Conservation (phyloP, 2,329 filamentous ascomycete species). For the Ophiostoma quercus region DNA sequence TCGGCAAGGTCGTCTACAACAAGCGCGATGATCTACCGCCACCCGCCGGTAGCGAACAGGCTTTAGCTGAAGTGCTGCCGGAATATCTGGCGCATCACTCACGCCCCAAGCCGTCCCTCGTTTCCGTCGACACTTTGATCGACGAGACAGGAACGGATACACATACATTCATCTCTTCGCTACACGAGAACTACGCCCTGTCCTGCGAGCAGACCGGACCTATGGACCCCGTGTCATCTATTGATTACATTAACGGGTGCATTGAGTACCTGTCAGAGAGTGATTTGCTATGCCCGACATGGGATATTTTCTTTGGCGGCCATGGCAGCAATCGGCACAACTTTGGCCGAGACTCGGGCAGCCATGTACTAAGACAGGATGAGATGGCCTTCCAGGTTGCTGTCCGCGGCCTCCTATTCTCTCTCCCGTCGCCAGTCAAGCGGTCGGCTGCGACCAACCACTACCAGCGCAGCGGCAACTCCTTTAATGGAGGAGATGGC, state of each 20-base stretch:
- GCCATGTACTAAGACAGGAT: constrained; percentile 79
- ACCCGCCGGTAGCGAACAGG: constrained; percentile 36
- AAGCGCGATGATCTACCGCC: constrained; percentile 62
- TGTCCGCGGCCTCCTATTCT: constrained; percentile 78
- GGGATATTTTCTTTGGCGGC: constrained; percentile 61
- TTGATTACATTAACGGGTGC: constrained; percentile 78
- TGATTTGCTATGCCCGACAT: constrained; percentile 74
- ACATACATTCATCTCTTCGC: constrained; percentile 38
- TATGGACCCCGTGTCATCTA: constrained; percentile 53
- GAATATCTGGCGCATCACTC: constrained; percentile 52
- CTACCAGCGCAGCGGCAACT: constrained; percentile 21
- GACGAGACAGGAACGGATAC: constrained; percentile 92
- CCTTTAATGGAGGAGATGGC: constrained; percentile 27
- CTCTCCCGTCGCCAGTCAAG: constrained; percentile 79
- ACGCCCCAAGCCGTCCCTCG: constrained; percentile 58
- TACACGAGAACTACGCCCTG: constrained; percentile 73
- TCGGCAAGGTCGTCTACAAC: constrained; percentile 95
- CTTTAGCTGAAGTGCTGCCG: constrained; percentile 52
- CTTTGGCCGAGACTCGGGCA: constrained; percentile 52
- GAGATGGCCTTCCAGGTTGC: constrained; percentile 92
- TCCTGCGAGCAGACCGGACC: constrained; percentile 63
- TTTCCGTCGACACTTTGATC: constrained; percentile 69
- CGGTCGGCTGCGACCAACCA: constrained; percentile 48
- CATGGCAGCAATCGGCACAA: constrained; percentile 37
- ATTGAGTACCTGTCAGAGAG: constrained; percentile 82